phyloP scores from a whole-genome alignment of 1,284 basidiomycete genomes.

The Schizophyllum commune region DNA sequence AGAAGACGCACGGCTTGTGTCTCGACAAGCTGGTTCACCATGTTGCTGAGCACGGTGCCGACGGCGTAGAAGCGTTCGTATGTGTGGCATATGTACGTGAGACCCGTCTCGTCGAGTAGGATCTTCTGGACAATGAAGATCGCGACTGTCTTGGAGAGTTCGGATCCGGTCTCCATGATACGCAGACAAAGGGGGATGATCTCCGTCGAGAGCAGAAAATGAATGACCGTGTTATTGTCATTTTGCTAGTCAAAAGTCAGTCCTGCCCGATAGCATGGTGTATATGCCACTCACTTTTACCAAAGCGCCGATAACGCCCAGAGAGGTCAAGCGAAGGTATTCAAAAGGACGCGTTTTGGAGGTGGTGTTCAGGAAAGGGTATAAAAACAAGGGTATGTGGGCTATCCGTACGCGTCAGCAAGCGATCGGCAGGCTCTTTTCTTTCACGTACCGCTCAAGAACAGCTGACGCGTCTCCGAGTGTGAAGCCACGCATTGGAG shows the following conservation, averaged over 20 bases:
- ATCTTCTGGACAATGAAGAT: conserved; percentile 99
- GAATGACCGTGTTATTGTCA: conserved; percentile 98
- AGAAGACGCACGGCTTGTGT: conserved; percentile 94
- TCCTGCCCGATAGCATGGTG: background rate
- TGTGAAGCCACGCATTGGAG: conserved; percentile 98
- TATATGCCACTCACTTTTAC: conserved; percentile 66
- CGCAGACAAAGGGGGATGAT: conserved; percentile 98
- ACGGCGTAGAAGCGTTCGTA: conserved; percentile 99
- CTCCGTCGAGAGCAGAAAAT: conserved; percentile 98
- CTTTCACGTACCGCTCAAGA: conserved; percentile 68
- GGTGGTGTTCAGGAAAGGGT: conserved; percentile 98
- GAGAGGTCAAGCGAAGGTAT: conserved; percentile 93
- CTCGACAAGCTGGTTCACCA: conserved; percentile 96
- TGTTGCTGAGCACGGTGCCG: conserved; percentile 96
- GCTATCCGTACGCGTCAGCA: conserved; percentile 39
- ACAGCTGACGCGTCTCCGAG: conserved; percentile 87
- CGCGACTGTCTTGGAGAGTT: conserved; percentile 98
- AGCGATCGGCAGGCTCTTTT: background rate
- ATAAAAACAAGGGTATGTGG: conserved; percentile 97
- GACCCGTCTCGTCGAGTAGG: conserved; percentile 92
- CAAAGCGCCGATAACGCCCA: conserved; percentile 97
- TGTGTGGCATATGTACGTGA: conserved; percentile 99
- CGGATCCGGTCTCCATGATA: conserved; percentile 99
- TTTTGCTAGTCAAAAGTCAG: conserved; percentile 64
- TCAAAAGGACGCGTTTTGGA: conserved; percentile 99